Evolutionary conservation across 2,329 filamentous ascomycete species (phyloP), one percentile per base, ranked within the genome.

Genomic region (Fusarium ambrosium): DNA sequence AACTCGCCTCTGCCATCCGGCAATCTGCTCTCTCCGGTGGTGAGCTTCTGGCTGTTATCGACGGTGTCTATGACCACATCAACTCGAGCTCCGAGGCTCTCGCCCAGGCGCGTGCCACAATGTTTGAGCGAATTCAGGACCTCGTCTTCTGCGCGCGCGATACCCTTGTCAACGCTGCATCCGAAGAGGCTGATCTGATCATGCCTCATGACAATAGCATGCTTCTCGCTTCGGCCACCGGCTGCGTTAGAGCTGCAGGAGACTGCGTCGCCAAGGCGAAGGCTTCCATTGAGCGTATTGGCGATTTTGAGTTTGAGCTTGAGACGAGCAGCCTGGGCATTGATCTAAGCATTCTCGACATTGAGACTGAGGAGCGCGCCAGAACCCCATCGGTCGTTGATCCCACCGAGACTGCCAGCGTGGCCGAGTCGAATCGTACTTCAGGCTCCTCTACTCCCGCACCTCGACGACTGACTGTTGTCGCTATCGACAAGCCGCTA

Each of bases 251-350:
- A 76, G 93, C 94, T 24, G 95, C 95, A 53, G 96, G 96, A 45
- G 95, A 98, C 77, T 98, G 96, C 82, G 93, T 98, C 22, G 92
- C 93, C 8, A 96, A 95, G 84, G 93, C 95, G 13, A 95, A 95
- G 78, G 89, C 91, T 80, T 91, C 97, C 53, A 93, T 99, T 68
- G 95, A 98, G 83, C 90, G 93, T 70, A 95, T 97, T 73, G 95
- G 95, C 22, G 95, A 98, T 82, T 97, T 98, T 75, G 95, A 98
- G 82, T 91, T 95, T 75, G 94, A 97, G 81, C 87, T 94, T 64
- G 91, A 93, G 75, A 85, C 84, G 20, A 82, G 80, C 72, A 83
- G 86, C 34, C 83, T 93, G 29, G 89, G 87, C 9, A 87, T 92
- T 62, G 89, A 91, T 72, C 81, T 91, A 32, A 83, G 81, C 18